These are phyloP conservation scores for Sequoia sempervirens DNA, from an alignment of 75 land plant genomes.

Conservation along the genomic window DNA sequence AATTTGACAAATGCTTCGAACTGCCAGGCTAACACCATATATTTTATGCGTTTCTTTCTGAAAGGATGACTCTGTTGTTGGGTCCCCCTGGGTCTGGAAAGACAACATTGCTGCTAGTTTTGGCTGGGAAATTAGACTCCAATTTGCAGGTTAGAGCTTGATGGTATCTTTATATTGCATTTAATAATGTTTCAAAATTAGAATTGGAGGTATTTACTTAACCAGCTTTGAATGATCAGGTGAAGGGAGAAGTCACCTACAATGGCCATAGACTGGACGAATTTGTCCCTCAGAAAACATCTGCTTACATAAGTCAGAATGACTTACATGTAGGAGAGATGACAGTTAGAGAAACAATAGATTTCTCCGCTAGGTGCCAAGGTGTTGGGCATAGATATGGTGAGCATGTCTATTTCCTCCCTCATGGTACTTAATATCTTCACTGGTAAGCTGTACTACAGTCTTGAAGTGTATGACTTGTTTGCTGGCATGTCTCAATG, in stretches of 20 bases:
- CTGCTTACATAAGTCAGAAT: conserved; percentile 83
- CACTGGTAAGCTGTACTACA: not conserved
- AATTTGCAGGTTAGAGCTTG: conserved; percentile 40
- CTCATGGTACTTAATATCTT: not conserved
- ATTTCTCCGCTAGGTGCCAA: conserved; percentile 85
- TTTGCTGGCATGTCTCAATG: not conserved
- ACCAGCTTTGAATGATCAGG: conserved; percentile 24
- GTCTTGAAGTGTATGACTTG: not conserved
- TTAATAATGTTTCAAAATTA: not conserved
- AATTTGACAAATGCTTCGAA: not conserved
- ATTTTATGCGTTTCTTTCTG: not conserved
- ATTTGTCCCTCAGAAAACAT: conserved; percentile 78
- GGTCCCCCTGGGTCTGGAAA: conserved; percentile 91
- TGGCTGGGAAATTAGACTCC: conserved; percentile 77
- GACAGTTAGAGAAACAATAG: conserved; percentile 87
- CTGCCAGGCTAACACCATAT: not conserved
- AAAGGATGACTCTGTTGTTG: conserved; percentile 72
- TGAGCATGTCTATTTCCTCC: conserved; percentile 7
- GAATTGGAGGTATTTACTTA: not conserved
- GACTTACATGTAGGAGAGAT: conserved; percentile 86
- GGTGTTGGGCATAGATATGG: conserved; percentile 81
- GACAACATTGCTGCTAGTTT: conserved; percentile 64
- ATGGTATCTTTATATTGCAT: not conserved
- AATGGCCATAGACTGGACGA: conserved; percentile 68
- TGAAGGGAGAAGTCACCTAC: conserved; percentile 61